These are phyloP conservation scores for Penicillium verhagenii DNA, from an alignment of 495 filamentous ascomycete genomes.

Conservation along the genomic window DNA sequence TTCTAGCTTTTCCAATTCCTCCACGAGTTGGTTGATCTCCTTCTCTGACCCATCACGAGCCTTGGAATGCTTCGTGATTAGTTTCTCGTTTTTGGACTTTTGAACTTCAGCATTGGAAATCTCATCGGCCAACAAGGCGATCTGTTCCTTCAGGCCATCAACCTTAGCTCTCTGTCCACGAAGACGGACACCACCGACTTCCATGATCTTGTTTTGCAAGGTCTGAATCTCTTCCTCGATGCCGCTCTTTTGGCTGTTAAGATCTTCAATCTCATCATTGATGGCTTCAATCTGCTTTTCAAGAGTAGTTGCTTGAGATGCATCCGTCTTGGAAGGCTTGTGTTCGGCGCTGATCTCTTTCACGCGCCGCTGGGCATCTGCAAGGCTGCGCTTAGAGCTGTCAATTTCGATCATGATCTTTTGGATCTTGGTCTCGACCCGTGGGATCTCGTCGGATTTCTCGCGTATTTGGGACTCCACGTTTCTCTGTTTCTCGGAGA, in stretches of 20 bases:
- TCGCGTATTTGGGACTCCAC: constrained; percentile 71
- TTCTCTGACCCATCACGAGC: constrained; percentile 68
- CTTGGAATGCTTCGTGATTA: constrained; percentile 81
- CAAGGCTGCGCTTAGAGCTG: constrained; percentile 78
- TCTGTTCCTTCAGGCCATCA: constrained; percentile 85
- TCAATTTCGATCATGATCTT: constrained; percentile 89
- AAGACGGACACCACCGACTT: constrained; percentile 89
- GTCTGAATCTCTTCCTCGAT: constrained; percentile 89
- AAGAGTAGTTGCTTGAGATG: constrained; percentile 61
- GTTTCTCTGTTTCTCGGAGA: constrained; percentile 75
- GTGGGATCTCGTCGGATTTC: constrained; percentile 78
- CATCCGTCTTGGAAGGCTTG: constrained; percentile 75
- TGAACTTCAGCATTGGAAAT: constrained; percentile 81
- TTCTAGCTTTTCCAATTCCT: constrained; percentile 72
- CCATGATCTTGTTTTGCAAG: constrained; percentile 96
- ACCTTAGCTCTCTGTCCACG: constrained; percentile 89
- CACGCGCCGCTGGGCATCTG: constrained; percentile 77
- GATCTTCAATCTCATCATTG: constrained; percentile 73
- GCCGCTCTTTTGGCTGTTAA: constrained; percentile 75
- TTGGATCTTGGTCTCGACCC: constrained; percentile 84
- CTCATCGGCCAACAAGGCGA: constrained; percentile 74
- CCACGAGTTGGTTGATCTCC: constrained; percentile 68
- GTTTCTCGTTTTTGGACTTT: constrained; percentile 89
- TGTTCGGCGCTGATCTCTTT: constrained; percentile 79
- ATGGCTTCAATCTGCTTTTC: constrained; percentile 74